phyloP scores from a whole-genome alignment of 768 basidiomycete genomes.

The Leccinum arenicola region DNA sequence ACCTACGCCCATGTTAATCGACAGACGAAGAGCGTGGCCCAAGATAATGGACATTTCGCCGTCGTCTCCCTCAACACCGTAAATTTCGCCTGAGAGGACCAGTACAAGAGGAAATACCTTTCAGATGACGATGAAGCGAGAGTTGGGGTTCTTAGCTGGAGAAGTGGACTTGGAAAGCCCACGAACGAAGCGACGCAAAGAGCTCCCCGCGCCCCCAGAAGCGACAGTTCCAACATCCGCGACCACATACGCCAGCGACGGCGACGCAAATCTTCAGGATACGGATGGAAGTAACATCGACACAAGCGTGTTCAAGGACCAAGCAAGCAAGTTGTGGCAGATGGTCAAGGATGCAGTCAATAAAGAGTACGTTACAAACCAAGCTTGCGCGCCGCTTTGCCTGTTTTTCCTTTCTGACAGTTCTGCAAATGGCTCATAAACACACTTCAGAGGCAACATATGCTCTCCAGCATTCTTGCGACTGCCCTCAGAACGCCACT shows the following conservation, averaged over 20 bases:
- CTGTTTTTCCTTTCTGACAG: slow-evolving; percentile 43
- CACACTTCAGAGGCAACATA: slow-evolving; percentile 53
- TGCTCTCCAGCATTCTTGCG: slow-evolving; percentile 66
- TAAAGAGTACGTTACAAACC: slow-evolving; percentile 77
- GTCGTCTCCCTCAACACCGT: slow-evolving; percentile 27
- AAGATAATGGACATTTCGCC: slow-evolving; percentile 34
- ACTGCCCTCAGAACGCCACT: slow-evolving; percentile 66
- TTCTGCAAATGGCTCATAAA: slow-evolving; percentile 29
- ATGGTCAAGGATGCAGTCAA: slow-evolving; percentile 78
- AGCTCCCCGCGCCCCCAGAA: slow-evolving; percentile 38
- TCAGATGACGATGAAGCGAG: slow-evolving; percentile 49
- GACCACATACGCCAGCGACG: slow-evolving; percentile 29
- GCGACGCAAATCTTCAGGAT: slow-evolving; percentile 16
- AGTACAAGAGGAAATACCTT: slow-evolving; percentile 12
- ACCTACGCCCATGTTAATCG: no score
- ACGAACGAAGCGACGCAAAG: slow-evolving; percentile 52
- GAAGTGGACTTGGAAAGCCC: slow-evolving; percentile 43
- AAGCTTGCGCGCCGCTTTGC: slow-evolving; percentile 36
- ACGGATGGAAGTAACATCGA: slow-evolving; percentile 26
- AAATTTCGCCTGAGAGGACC: slow-evolving; percentile 27
- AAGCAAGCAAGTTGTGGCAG: slow-evolving; percentile 72
- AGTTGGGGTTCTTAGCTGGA: slow-evolving; percentile 39
- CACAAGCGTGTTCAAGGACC: slow-evolving; percentile 48
- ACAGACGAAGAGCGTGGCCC: slow-evolving; percentile 16
- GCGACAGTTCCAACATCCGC: slow-evolving; percentile 37